Base-by-base conservation (phyloP, 352 stramenopile genomes). In the Globisporangium nagaii region DNA sequence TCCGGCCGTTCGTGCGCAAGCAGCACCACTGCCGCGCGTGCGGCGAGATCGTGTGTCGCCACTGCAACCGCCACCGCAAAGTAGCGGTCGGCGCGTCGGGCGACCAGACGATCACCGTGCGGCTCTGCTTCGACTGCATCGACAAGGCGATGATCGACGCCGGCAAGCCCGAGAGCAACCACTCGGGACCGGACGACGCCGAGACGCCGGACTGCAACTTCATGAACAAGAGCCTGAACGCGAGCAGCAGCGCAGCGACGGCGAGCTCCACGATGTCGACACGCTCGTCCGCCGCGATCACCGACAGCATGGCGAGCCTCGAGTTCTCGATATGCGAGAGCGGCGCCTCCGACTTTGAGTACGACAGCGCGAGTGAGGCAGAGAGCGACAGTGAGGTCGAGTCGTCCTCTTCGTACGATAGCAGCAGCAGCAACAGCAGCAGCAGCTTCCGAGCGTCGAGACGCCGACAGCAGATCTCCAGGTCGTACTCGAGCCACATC, bases 1-100 rank as follows among this genome's bases (percentile, higher is more conserved):
- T 95, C 52, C 78, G 71, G 2, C 72, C 81, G 0, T 90, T 95
- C 41, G 73, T 70, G 25, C 65, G 87, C 32, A 85, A 88, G 56
- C 76, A 86, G 55, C 79, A 89, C 44, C 81, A 95, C 57, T 95
- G 85, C 46, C 83, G 82, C 31, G 79, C 65, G 1, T 95, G 85
- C 32, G 84, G 83, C 11, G 82, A 92, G 27, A 68, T 95, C 22
- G 74, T 93, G 15, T 95, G 85, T 56, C 80, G 70, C 49, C 70
- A 63, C 13, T 95, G 85, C 67, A 89, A 86, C 39, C 63, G 69
- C 8, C 72, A 80, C 36, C 72, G 80, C 34, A 68, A 70, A 20
- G 80, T 93, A 6, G 65, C 68, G 19, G 66, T 77, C 7, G 66
- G 60, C 1, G 32, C 58, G 6, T 62, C 55, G 0, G 39, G 78